Conservation (phyloP, 1,284 basidiomycete genomes). For the Ganoderma multipileum region DNA sequence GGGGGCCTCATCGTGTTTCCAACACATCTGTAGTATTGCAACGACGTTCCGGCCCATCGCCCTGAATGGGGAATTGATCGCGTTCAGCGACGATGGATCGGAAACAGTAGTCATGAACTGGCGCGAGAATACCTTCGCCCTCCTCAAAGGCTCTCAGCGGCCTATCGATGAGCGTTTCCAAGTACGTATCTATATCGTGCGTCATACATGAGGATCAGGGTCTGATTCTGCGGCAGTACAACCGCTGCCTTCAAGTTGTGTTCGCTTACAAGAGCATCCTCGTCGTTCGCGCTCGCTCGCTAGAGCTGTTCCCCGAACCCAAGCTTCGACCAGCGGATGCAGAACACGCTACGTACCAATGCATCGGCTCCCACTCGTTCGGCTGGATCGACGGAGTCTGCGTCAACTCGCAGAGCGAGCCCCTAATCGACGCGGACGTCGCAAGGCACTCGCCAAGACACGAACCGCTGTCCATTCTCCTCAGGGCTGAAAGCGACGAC, state of each 20-base stretch:
- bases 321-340: conserved; percentile 33
- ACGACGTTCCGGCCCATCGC: conserved; percentile 52
- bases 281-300: conserved; percentile 61
- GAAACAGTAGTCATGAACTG: conserved; percentile 62
- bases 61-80: conserved; percentile 56
- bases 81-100: conserved; percentile 56
- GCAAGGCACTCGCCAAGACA: background rate
- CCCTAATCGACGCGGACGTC: background rate
- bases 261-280: conserved; percentile 55
- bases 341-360: conserved; percentile 36
- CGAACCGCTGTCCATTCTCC: conserved; percentile 53
- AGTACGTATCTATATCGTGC: conserved; percentile 37
- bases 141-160: conserved; percentile 48
- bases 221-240: conserved; percentile 37
- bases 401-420: conserved; percentile 26
- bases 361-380: conserved; percentile 56
- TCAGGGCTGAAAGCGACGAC: conserved; percentile 62
- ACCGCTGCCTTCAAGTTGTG: conserved; percentile 58
- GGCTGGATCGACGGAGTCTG: conserved; percentile 69
- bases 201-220: background rate
- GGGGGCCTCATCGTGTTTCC: conserved; percentile 9
- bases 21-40: conserved; percentile 37
- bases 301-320: conserved; percentile 60
- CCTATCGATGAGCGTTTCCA: conserved; percentile 43
- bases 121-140: conserved; percentile 51